These are phyloP conservation scores for Trypethelium eluteriae DNA, from an alignment of 495 filamentous ascomycete species.

Conservation along the genomic window DNA sequence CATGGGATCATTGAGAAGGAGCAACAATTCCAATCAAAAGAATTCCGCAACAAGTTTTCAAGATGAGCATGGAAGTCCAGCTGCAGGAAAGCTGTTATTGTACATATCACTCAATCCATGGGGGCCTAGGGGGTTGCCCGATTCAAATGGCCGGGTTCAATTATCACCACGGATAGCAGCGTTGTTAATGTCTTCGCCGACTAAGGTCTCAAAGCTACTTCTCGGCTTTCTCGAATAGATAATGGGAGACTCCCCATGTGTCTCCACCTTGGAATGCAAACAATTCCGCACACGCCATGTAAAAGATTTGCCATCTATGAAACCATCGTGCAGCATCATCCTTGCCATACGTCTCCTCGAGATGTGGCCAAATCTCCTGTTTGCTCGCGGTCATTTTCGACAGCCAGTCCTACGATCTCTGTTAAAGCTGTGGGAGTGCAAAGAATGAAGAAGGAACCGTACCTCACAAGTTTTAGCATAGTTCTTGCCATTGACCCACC, in stretches of 20 bases:
- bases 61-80: not conserved
- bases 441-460: conserved; percentile 20
- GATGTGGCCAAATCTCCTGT: conserved; percentile 48
- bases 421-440: conserved; percentile 27
- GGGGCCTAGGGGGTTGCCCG: not conserved
- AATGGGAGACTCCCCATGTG: conserved; percentile 56
- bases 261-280: conserved; percentile 55
- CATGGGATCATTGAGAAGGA: conserved; percentile 83
- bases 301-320: conserved; percentile 61
- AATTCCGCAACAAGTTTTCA: no score
- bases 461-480: conserved; percentile 62
- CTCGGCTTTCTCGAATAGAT: conserved; percentile 50
- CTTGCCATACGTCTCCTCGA: conserved; percentile 53
- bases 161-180: not conserved
- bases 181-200: no score
- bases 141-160: not conserved
- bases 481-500: conserved; percentile 58
- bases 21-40: not conserved
- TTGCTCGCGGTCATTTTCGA: conserved; percentile 46
- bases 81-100: not conserved
- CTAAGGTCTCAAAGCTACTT: conserved; percentile 3
- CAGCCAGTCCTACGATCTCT: conserved; percentile 45
- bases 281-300: conserved; percentile 59
- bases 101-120: not conserved
- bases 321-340: conserved; percentile 50